These are phyloP conservation scores for Neonectria magnoliae DNA, from an alignment of 2,329 filamentous ascomycete genomes.

Conservation along the genomic window DNA sequence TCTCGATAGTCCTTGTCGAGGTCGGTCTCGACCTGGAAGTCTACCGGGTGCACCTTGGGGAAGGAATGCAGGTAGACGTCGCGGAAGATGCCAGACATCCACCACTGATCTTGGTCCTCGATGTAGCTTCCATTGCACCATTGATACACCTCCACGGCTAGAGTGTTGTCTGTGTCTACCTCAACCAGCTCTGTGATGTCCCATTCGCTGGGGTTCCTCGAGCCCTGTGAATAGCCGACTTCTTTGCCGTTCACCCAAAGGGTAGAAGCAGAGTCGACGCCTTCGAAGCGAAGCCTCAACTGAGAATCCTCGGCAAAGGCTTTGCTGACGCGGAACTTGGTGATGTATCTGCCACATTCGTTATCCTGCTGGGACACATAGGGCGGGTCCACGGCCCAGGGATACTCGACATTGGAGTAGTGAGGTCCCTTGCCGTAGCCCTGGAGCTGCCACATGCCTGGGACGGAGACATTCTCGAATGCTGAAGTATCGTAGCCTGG, in stretches of 20 bases:
- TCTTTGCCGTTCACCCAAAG: conserved; percentile 75
- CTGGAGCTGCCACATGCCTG: conserved; percentile 77
- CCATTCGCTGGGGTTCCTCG: conserved; percentile 78
- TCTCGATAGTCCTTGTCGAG: conserved; percentile 65
- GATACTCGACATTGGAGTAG: conserved; percentile 76
- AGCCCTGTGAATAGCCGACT: conserved; percentile 78
- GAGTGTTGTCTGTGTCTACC: conserved; percentile 57
- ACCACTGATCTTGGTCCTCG: conserved; percentile 78
- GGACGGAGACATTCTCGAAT: conserved; percentile 62
- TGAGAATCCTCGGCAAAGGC: conserved; percentile 59
- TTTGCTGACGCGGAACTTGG: conserved; percentile 62
- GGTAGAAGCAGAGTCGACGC: conserved; percentile 77
- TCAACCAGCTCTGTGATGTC: conserved; percentile 68
- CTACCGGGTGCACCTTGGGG: conserved; percentile 62
- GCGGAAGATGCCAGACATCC: conserved; percentile 70
- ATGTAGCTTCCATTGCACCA: conserved; percentile 78
- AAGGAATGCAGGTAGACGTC: conserved; percentile 74
- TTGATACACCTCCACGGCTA: conserved; percentile 77
- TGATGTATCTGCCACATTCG: conserved; percentile 71
- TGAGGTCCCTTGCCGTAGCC: conserved; percentile 71
- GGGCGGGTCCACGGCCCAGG: conserved; percentile 74
- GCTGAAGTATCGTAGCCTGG: background rate
- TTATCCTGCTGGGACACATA: conserved; percentile 69
- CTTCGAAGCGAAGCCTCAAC: conserved; percentile 76
- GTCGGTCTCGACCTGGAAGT: conserved; percentile 65